Evolutionary conservation across 371 early-diverging fungal species (phyloP).

Genomic region (Actinomortierella wolfii): DNA sequence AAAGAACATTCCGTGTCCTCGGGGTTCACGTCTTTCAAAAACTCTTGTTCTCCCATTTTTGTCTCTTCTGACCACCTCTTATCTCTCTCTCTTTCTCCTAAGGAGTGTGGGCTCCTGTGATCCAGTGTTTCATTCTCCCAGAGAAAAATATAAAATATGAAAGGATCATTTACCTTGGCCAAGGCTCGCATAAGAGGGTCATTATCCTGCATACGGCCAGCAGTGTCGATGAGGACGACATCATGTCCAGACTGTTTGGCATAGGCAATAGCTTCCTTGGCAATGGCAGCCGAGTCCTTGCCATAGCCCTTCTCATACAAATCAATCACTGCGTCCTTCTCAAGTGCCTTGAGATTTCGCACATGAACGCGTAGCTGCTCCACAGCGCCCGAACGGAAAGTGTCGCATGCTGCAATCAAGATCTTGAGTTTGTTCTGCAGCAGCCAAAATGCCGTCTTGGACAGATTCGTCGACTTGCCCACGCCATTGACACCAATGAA

Average conservation of each 20-base stretch:
- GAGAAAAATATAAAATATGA: too few relatives aligned
- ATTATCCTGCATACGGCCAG: constrained; percentile 99
- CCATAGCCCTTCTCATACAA: constrained; percentile 99
- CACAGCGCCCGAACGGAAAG: constrained; percentile 99
- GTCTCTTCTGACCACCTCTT: neutral
- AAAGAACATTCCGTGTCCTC: too few relatives aligned
- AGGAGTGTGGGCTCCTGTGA: too few relatives aligned
- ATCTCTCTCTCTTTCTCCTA: neutral
- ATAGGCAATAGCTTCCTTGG: constrained; percentile 94
- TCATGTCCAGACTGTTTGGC: constrained; percentile 80
- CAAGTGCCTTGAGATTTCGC: constrained; percentile 83
- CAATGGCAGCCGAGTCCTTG: constrained; percentile 98
- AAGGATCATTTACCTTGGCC: constrained; percentile 84
- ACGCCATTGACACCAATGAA: constrained; percentile 99
- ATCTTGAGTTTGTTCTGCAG: constrained; percentile 92
- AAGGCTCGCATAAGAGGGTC: constrained; percentile 97
- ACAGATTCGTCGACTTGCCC: constrained; percentile 95
- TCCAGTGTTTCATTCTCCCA: too few relatives aligned
- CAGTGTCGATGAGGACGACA: constrained; percentile 99
- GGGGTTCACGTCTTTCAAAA: too few relatives aligned
- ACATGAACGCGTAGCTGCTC: constrained; percentile 98
- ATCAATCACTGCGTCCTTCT: constrained; percentile 80
- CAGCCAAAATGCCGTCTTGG: constrained; percentile 98
- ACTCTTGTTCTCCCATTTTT: too few relatives aligned
- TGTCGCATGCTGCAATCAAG: constrained; percentile 99